Percentiles rank a stretch among this genome's conserved stretches.
Conservation (phyloP, 176 grass and related monocot species). For the Puya raimondii region DNA sequence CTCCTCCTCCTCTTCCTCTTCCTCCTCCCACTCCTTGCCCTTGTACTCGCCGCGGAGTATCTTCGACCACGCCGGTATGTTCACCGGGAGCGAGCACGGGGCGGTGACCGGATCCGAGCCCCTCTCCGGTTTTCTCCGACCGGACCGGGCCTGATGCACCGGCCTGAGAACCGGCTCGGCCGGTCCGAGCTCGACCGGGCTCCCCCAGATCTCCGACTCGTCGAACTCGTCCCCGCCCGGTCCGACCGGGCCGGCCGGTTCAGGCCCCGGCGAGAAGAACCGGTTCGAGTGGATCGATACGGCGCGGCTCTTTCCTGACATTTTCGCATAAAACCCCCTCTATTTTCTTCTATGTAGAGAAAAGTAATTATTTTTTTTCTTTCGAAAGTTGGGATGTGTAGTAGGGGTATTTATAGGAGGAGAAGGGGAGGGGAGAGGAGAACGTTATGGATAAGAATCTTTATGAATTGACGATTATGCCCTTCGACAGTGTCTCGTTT, state of each 20-base stretch:
- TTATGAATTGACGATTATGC: too few relatives aligned
- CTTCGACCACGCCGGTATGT: conserved; percentile 47
- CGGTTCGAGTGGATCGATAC: conserved; percentile 51
- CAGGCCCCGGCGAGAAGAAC: conserved; percentile 41
- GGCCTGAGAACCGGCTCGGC: background rate
- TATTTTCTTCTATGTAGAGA: too few relatives aligned
- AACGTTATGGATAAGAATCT: too few relatives aligned
- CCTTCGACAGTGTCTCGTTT: too few relatives aligned
- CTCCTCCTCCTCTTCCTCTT: conserved; percentile 14
- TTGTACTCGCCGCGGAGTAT: conserved; percentile 31
- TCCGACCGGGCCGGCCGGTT: background rate
- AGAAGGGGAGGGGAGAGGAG: too few relatives aligned
- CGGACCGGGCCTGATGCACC: background rate
- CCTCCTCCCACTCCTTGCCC: background rate
- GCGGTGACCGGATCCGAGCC: background rate
- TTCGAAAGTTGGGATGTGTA: too few relatives aligned
- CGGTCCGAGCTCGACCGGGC: too few relatives aligned
- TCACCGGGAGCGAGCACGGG: conserved; percentile 1
- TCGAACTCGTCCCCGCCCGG: conserved; percentile 52
- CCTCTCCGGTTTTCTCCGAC: conserved; percentile 19
- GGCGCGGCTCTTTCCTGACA: conserved; percentile 50
- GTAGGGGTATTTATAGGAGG: too few relatives aligned
- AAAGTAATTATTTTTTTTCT: too few relatives aligned
- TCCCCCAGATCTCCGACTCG: conserved; percentile 70
- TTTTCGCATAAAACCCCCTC: background rate